Percentiles rank a stretch among this genome's conserved stretches.
These are phyloP conservation scores for Nematodospora anomalae DNA, from an alignment of 1,139 yeast species.

Conservation along the genomic window DNA sequence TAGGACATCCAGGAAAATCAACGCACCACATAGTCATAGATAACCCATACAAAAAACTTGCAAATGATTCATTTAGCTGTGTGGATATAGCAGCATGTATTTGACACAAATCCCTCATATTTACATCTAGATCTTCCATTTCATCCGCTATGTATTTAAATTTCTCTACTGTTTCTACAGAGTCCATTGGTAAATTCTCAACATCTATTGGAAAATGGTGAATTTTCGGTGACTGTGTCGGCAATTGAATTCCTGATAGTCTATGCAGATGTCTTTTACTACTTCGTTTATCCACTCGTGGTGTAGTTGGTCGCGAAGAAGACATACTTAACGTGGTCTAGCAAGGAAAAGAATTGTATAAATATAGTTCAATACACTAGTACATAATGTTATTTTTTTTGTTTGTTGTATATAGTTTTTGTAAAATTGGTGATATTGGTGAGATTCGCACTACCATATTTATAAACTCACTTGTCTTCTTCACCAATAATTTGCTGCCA, in stretches of 20 bases:
- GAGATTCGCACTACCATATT: neutral
- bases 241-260: constrained; percentile 42
- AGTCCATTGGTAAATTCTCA: constrained; percentile 40
- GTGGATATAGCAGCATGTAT: constrained; percentile 51
- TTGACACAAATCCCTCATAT: constrained; percentile 46
- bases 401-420: neutral
- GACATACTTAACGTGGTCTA: no score
- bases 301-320: constrained; percentile 24
- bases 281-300: constrained; percentile 13
- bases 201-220: constrained; percentile 42
- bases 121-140: constrained; percentile 48
- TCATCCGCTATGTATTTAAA: constrained; percentile 52
- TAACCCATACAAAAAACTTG: constrained; percentile 61
- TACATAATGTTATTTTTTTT: no score
- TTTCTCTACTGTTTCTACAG: constrained; percentile 29
- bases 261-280: constrained; percentile 34
- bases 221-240: constrained; percentile 43
- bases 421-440: neutral
- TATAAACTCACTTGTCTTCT: constrained; percentile 33
- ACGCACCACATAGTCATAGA: constrained; percentile 69
- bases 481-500: constrained; percentile 77
- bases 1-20: constrained; percentile 50
- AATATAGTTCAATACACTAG: no score
- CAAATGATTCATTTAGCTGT: constrained; percentile 62
- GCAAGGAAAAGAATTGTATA: no score